Evolutionary conservation across 805 yeast genomes (phyloP).

Genomic region (Pichia scutulata): DNA sequence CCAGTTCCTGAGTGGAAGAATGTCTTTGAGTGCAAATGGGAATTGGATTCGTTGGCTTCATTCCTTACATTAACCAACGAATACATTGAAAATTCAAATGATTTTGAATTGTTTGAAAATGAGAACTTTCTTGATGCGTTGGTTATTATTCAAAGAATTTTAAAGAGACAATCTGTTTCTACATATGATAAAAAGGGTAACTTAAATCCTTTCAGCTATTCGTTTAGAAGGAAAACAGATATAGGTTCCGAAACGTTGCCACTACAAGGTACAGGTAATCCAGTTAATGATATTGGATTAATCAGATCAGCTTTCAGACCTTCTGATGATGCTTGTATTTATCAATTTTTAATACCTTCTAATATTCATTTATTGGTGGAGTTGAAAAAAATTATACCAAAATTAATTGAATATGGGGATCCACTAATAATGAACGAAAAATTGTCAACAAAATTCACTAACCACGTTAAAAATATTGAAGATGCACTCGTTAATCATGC

Average conservation of each 20-base stretch:
- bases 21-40: slow-evolving; percentile 88
- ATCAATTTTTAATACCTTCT: slow-evolving; percentile 78
- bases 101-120: slow-evolving; percentile 38
- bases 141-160: slow-evolving; percentile 40
- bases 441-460: slow-evolving; percentile 24
- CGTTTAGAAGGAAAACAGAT: slow-evolving; percentile 66
- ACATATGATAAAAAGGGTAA: slow-evolving; percentile 48
- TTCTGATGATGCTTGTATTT: slow-evolving; percentile 78
- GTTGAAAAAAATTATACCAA: slow-evolving; percentile 31
- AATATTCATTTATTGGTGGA: slow-evolving; percentile 72
- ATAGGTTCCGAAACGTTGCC: slow-evolving; percentile 78
- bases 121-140: slow-evolving; percentile 53
- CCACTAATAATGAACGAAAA: slow-evolving; percentile 9
- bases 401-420: slow-evolving; percentile 16
- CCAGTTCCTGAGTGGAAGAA: slow-evolving; percentile 65
- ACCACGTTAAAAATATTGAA: slow-evolving; percentile 43
- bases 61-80: slow-evolving; percentile 70
- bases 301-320: slow-evolving; percentile 83
- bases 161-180: slow-evolving; percentile 54
- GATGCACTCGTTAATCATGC: slow-evolving; percentile 38
- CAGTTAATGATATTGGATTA: slow-evolving; percentile 68
- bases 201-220: slow-evolving; percentile 44
- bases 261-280: slow-evolving; percentile 75
- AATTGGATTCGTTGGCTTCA: slow-evolving; percentile 77
- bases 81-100: slow-evolving; percentile 50